Base-by-base conservation (phyloP, 345 rosid species). In the Mercurialis annua region DNA sequence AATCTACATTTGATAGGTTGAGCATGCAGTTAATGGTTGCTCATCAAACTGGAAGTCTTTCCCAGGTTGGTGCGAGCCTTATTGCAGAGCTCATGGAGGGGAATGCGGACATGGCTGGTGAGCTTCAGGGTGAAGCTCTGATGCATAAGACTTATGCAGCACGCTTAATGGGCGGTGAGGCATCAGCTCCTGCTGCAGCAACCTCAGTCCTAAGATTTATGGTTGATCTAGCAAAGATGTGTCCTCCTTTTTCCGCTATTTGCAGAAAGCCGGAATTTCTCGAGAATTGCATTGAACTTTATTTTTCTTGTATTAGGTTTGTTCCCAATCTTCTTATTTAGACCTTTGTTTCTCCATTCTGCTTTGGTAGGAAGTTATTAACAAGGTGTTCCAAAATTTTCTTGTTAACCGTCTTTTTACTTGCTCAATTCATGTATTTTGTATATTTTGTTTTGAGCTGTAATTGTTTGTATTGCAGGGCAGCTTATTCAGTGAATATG, bases 141-240 rank as follows among this genome's bases (percentile, higher is more conserved):
- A 95, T 95, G 99, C 99, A 95, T 73, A 95, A 92, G 85, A 95
- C 99, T 16, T 95, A 95, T 74, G 99, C 99, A 2, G 98, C 99
- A 15, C 93, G 98, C 59, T 76, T 95, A 73, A 92, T 90, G 99
- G 94, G 97, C 71, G 99, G 99, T 43, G 97, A 92, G 83, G 98
- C 99, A 62, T 86, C 96, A 56, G 98, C 99, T 84, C 99, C 99
- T 69, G 96, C 93, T 75, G 92, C 97, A 76, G 98, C 98, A 10
- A 95, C 98, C 40, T 82, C 99, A 9, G 93, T 95, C 64, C 85
- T 95, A 71, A 86, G 97, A 74, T 95, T 95, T 78, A 92, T 95
- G 99, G 99, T 95, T 84, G 99, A 95, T 82, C 85, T 95, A 65
- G 97, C 96, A 65, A 95, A 95, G 83, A 91, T 95, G 97, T 92